A percentile compares a stretch with the other conserved stretches of the same genome.
Evolutionary conservation across 2,329 filamentous ascomycete genomes (phyloP).

Genomic region (Aspergillus intermedius): DNA sequence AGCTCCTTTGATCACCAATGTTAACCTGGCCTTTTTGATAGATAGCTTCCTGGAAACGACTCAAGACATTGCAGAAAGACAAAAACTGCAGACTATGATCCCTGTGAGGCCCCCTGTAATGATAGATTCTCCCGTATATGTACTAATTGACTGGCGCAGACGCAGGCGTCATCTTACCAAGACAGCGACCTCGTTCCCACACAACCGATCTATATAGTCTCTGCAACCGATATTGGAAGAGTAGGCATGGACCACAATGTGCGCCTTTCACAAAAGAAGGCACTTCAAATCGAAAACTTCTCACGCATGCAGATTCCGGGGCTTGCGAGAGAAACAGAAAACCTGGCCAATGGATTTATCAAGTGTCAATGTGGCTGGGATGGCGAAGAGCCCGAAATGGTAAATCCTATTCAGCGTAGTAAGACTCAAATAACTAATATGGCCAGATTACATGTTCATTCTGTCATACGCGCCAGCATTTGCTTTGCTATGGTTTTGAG

Average conservation of each 20-base stretch:
- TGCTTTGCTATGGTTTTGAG: conserved; percentile 42
- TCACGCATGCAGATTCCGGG: conserved; percentile 1
- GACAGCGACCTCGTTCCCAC: conserved; percentile 25
- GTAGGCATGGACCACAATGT: conserved; percentile 4
- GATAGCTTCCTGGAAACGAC: conserved; percentile 14
- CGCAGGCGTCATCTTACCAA: conserved; percentile 15
- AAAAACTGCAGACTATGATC: conserved; percentile 28
- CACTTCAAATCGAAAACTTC: conserved; percentile 11
- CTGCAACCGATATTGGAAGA: conserved; percentile 2
- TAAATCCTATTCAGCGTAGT: conserved; percentile 15
- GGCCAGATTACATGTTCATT: conserved; percentile 38
- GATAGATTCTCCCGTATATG: not conserved
- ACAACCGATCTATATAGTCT: conserved; percentile 13
- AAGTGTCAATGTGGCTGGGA: conserved; percentile 38
- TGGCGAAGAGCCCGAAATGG: conserved; percentile 37
- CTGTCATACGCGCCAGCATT: conserved; percentile 42
- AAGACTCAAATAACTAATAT: conserved; percentile 6
- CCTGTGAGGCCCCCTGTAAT: conserved; percentile 7
- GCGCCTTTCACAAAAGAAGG: conserved; percentile 13
- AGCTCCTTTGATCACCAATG: not conserved
- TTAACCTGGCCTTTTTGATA: not conserved
- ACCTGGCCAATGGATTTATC: conserved; percentile 10
- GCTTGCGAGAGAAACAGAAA: not conserved
- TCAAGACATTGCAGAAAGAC: conserved; percentile 23
- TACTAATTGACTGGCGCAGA: conserved; percentile 3